Conservation (phyloP, 2,329 filamentous ascomycete genomes). For the Aschersonia sp. region DNA sequence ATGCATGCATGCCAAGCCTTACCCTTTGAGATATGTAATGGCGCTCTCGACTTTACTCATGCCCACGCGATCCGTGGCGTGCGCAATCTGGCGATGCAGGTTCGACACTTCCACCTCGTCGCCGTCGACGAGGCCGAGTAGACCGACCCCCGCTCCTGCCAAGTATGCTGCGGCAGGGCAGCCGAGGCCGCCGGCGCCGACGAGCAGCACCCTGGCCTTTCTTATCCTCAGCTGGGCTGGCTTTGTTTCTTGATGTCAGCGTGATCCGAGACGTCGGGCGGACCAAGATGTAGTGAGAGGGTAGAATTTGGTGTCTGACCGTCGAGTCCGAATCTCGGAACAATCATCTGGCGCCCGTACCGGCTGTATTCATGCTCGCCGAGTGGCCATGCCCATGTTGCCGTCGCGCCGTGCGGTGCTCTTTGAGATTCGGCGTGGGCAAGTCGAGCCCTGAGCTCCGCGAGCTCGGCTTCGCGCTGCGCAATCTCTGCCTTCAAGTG, state of each 20-base stretch:
- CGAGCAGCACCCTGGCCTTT: slow-evolving; percentile 56
- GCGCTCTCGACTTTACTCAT: slow-evolving; percentile 71
- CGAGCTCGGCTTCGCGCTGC: slow-evolving; percentile 31
- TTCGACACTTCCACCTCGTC: slow-evolving; percentile 84
- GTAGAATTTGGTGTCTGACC: slow-evolving; percentile 28
- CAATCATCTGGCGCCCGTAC: slow-evolving; percentile 83
- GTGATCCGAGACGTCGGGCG: not conserved
- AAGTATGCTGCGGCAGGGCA: slow-evolving; percentile 91
- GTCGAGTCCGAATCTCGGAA: slow-evolving; percentile 64
- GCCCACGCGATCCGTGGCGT: slow-evolving; percentile 56
- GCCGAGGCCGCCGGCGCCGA: slow-evolving; percentile 80
- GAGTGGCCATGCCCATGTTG: slow-evolving; percentile 50
- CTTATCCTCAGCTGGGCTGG: slow-evolving; percentile 64
- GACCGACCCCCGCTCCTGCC: slow-evolving; percentile 75
- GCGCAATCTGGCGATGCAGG: slow-evolving; percentile 80
- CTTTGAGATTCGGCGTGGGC: slow-evolving; percentile 19
- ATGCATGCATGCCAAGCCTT: slow-evolving; percentile 1
- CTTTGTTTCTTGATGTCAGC: not conserved
- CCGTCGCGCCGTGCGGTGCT: slow-evolving; percentile 2
- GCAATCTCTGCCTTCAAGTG: slow-evolving; percentile 31
- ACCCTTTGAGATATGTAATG: slow-evolving; percentile 42
- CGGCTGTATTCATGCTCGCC: slow-evolving; percentile 60
- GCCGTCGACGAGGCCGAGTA: slow-evolving; percentile 71
- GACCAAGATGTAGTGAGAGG: not conserved
- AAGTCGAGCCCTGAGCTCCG: slow-evolving; percentile 28